These are phyloP conservation scores for Aspergillus piperis DNA, from an alignment of 2,329 filamentous ascomycete species.

Conservation along the genomic window DNA sequence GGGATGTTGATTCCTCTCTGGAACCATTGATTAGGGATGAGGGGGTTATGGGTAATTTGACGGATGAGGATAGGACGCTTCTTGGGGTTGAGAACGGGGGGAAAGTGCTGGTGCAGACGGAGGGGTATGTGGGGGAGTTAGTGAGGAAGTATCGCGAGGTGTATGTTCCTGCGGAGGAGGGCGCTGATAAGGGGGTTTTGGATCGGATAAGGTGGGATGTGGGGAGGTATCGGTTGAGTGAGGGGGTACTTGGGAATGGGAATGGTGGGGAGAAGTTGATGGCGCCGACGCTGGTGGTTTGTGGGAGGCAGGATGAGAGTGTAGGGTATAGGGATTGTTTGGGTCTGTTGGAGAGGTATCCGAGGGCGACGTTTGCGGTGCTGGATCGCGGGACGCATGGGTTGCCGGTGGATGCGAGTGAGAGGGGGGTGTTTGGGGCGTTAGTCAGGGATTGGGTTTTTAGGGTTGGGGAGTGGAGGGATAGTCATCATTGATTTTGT, in stretches of 20 bases:
- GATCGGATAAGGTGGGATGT: conserved; percentile 31
- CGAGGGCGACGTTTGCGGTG: conserved; percentile 27
- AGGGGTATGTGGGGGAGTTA: conserved; percentile 24
- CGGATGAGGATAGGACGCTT: conserved; percentile 24
- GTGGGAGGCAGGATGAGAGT: conserved; percentile 29
- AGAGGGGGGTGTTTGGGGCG: conserved; percentile 29
- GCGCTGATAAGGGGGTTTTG: conserved; percentile 24
- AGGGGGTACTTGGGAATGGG: conserved; percentile 9
- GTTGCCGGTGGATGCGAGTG: conserved; percentile 31
- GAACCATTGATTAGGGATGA: no score
- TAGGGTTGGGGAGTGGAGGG: conserved; percentile 27
- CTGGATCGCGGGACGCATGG: conserved; percentile 31
- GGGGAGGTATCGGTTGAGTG: conserved; percentile 21
- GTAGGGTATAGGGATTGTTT: conserved; percentile 35
- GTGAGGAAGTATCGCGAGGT: conserved; percentile 24
- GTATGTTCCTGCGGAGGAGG: conserved; percentile 20
- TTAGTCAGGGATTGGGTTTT: conserved; percentile 31
- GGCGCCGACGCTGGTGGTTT: conserved; percentile 32
- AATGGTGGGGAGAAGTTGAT: conserved; percentile 19
- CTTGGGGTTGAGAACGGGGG: conserved; percentile 12
- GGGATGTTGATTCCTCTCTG: no score
- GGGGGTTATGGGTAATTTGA: no score
- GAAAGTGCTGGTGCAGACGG: conserved; percentile 30
- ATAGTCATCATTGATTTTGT: not conserved
- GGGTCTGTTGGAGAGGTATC: conserved; percentile 31